A percentile compares a stretch with the other conserved stretches of the same genome.
Evolutionary conservation across 352 stramenopile species (phyloP).

Genomic region (Pythium insidiosum): DNA sequence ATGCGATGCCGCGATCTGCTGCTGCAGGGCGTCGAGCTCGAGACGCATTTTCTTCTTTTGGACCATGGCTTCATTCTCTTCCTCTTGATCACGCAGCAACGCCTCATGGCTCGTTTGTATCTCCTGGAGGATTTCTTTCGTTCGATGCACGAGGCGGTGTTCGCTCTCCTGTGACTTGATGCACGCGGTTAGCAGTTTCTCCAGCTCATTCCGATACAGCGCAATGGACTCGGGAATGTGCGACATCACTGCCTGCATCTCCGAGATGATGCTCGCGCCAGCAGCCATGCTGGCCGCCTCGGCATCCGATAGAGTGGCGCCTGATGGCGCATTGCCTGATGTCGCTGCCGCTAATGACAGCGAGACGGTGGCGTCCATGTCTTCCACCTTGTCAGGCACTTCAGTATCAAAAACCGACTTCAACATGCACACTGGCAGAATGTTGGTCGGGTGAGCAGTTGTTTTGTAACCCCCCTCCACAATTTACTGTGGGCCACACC

Average conservation of each 20-base stretch:
- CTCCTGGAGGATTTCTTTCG: slow-evolving; percentile 65
- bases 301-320: slow-evolving; percentile 6
- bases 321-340: too few species aligned
- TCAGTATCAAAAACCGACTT: too few species aligned
- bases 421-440: too few species aligned
- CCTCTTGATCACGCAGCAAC: slow-evolving; percentile 68
- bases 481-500: too few species aligned
- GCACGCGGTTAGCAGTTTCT: slow-evolving; percentile 65
- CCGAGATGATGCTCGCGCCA: slow-evolving; percentile 27
- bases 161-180: slow-evolving; percentile 82
- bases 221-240: slow-evolving; percentile 65
- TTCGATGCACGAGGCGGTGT: slow-evolving; percentile 52
- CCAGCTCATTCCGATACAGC: slow-evolving; percentile 71
- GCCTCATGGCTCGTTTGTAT: slow-evolving; percentile 70
- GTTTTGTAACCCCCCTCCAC: too few species aligned
- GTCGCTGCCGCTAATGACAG: too few species aligned
- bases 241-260: slow-evolving; percentile 64
- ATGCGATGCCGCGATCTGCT: slow-evolving; percentile 48
- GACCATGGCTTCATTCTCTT: slow-evolving; percentile 57
- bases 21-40: slow-evolving; percentile 59
- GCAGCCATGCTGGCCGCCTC: slow-evolving; percentile 4
- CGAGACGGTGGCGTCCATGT: too few species aligned
- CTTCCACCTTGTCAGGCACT: too few species aligned
- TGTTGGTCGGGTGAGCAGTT: too few species aligned
- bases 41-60: slow-evolving; percentile 68